Base-by-base conservation (phyloP, 2,329 filamentous ascomycete genomes). In the Biscogniauxia marginata region DNA sequence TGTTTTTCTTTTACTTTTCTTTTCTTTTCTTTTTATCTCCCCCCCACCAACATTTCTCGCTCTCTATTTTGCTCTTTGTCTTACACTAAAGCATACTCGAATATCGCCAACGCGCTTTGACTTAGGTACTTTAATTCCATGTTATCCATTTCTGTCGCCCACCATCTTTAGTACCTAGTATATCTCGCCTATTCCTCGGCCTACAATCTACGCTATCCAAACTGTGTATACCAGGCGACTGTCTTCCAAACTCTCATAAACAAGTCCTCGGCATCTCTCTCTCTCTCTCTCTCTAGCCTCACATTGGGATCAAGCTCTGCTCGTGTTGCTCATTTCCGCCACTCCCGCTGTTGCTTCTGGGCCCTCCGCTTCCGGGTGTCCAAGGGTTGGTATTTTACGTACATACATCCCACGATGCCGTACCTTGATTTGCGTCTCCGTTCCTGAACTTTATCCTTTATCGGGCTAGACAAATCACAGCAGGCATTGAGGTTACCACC, bases 401-500 rank as follows among this genome's bases (percentile, higher is more conserved):
- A 53, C 49, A 20, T 21, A 30, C 47, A 52, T 45, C 49, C 49
- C 7, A 23, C 3, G 13, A 20, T 48, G 44, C 13, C 45, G 30
- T 53, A 49, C 44, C 49, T 48, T 49, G 52, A 52, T 48, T 24
- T 46, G n/a, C 21, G 34, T 43, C 47, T 49, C 54, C 25, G 61
- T 66, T 62, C 60, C 63, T 63, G 58, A 53, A 60, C 59, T 63
- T 58, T 39, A 39, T 39, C 30, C 30, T n/a, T 39, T 39, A 16
- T 16, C n/a, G 13, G n/a, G 30, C n/a, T 39, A 39, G 30, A 39
- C 13, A 39, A 39, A 58, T 58, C 54, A 55, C 57, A 59, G 24
- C 44, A 25, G 46, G 55, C 55, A 54, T 46, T 60, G n/a, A n/a
- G n/a, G n/a, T n/a, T 39, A 56, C 44, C 58, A 54, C 55, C 46